Percentiles rank a stretch among this genome's conserved stretches.
These are phyloP conservation scores for Termitomyces sp. DNA, from an alignment of 768 basidiomycete genomes.

Conservation along the genomic window DNA sequence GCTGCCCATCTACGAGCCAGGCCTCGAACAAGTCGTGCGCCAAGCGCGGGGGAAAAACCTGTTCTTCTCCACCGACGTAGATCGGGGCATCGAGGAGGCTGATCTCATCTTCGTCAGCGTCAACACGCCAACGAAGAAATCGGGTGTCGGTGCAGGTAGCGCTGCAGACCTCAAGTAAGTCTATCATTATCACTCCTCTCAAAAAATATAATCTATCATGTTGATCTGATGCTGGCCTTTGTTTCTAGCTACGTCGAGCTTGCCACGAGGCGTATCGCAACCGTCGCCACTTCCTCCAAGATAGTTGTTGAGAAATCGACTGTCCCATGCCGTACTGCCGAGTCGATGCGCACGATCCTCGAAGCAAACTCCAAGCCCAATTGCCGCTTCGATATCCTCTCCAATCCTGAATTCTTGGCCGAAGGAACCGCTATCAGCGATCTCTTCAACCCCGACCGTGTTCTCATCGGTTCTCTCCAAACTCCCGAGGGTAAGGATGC, in stretches of 20 bases:
- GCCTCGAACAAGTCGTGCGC: conserved; percentile 87
- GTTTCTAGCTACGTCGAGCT: conserved; percentile 85
- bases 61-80: conserved; percentile 95
- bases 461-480: conserved; percentile 94
- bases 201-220: neutral
- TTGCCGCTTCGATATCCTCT: conserved; percentile 94
- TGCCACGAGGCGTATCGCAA: conserved; percentile 94
- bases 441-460: conserved; percentile 87
- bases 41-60: conserved; percentile 88
- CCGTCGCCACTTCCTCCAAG: conserved; percentile 85
- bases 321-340: conserved; percentile 96
- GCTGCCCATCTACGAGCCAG: conserved; percentile 97
- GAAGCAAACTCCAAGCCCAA: conserved; percentile 95
- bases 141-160: conserved; percentile 94
- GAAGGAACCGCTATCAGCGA: conserved; percentile 96
- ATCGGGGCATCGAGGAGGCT: conserved; percentile 88
- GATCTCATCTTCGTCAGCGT: conserved; percentile 98
- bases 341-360: conserved; percentile 98
- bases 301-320: conserved; percentile 99
- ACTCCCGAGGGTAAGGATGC: conserved; percentile 81
- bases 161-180: conserved; percentile 94
- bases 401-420: conserved; percentile 98
- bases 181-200: neutral
- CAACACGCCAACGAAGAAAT: conserved; percentile 99
- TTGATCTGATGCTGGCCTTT: conserved; percentile 6